phyloP scores from a whole-genome alignment of 148 eudicot species.

The Amaranthus cruentus region DNA sequence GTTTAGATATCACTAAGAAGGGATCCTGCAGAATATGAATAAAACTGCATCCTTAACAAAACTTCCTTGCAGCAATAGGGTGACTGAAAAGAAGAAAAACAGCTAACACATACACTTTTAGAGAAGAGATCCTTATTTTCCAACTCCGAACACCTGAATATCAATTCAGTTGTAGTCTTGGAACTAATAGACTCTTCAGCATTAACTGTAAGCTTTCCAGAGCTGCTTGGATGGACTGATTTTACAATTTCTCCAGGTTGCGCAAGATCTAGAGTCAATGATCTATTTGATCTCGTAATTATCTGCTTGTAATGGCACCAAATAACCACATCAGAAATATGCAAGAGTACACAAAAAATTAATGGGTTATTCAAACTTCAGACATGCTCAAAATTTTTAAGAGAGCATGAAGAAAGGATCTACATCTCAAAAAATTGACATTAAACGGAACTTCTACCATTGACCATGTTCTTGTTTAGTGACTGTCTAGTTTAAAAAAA shows the following conservation, averaged over 20 bases:
- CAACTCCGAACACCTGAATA: conserved; percentile 80
- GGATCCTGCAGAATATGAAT: conserved; percentile 71
- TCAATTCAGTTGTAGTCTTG: conserved; percentile 67
- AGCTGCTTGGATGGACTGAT: conserved; percentile 35
- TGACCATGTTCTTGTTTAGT: background rate
- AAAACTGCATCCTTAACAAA: conserved; percentile 13
- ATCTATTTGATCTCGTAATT: conserved; percentile 51
- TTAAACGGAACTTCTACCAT: background rate
- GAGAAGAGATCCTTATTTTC: conserved; percentile 86
- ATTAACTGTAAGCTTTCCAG: conserved; percentile 64
- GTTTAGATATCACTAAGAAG: conserved; percentile 74
- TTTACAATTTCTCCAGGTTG: conserved; percentile 40
- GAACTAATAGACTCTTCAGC: conserved; percentile 84
- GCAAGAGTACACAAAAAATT: conserved; percentile 1
- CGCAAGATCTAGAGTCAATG: conserved; percentile 58
- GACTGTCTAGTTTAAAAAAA: background rate
- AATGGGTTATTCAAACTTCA: background rate
- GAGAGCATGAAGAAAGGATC: background rate
- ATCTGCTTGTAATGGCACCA: conserved; percentile 40
- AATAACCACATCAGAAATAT: conserved; percentile 2
- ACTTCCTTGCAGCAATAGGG: conserved; percentile 11
- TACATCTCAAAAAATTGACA: conserved; percentile 1
- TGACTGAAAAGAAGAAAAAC: conserved; percentile 12
- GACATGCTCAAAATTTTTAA: background rate
- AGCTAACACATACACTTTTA: conserved; percentile 65